A percentile compares a stretch with the other conserved stretches of the same genome.
Conservation (phyloP, 208 protist genomes). For the Naegleria lovaniensis region DNA sequence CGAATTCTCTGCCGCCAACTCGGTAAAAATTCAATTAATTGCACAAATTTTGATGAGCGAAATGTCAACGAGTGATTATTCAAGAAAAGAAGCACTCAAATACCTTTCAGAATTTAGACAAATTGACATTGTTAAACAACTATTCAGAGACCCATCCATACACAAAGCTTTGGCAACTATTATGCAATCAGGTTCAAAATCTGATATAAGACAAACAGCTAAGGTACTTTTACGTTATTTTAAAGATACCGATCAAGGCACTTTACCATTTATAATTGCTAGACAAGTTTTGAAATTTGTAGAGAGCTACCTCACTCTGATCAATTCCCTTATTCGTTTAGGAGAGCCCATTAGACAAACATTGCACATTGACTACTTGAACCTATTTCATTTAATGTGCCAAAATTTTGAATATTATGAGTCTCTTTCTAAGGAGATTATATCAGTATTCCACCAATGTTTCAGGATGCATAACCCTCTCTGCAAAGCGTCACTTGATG, state of each 20-base stretch:
- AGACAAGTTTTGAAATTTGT: neutral
- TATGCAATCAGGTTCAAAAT: neutral
- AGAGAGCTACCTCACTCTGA: neutral
- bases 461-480: neutral
- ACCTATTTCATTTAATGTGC: neutral
- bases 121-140: neutral
- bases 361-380: neutral
- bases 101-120: neutral
- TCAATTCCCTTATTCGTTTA: neutral
- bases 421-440: neutral
- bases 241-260: neutral
- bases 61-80: neutral
- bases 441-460: neutral
- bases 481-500: neutral
- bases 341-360: neutral
- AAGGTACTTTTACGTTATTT: neutral
- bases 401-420: conserved; percentile 14
- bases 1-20: neutral
- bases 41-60: neutral
- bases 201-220: neutral
- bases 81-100: neutral
- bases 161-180: neutral
- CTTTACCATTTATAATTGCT: neutral
- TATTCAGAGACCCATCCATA: neutral
- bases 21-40: neutral